Conservation (phyloP, 441 rosid genomes). For the Populus hybrid region DNA sequence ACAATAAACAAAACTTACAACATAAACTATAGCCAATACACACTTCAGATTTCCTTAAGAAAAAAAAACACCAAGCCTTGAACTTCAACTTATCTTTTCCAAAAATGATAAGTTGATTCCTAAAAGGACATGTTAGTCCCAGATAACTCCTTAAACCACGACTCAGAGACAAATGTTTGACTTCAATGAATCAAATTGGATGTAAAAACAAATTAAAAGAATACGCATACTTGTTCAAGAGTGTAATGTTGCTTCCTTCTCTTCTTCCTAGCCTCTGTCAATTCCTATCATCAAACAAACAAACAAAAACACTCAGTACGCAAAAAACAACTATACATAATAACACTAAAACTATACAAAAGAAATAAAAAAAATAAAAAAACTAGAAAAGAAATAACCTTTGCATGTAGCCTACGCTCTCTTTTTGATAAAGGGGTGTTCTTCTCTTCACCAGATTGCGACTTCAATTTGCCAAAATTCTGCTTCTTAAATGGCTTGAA, state of each 20-base stretch:
- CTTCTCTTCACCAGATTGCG: constrained; percentile 25
- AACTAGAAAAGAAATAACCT: constrained; percentile 37
- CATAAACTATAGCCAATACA: not conserved
- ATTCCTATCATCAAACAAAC: constrained; percentile 49
- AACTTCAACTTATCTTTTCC: not conserved
- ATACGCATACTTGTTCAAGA: constrained; percentile 60
- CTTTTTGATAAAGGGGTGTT: constrained; percentile 38
- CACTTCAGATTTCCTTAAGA: not conserved
- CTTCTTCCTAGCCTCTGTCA: constrained; percentile 85
- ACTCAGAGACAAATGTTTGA: not conserved
- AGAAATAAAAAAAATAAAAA: not conserved
- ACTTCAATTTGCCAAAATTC: constrained; percentile 29
- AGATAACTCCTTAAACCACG: not conserved
- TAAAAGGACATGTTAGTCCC: not conserved
- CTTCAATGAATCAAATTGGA: not conserved
- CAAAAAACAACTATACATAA: not conserved
- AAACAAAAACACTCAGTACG: not conserved
- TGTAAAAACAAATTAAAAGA: not conserved
- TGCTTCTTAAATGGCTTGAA: constrained; percentile 13
- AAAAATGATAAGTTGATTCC: not conserved
- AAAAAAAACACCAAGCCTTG: not conserved
- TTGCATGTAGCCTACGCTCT: constrained; percentile 66
- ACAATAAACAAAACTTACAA: not conserved
- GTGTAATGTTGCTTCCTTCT: constrained; percentile 75
- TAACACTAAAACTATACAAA: not conserved